Base-by-base conservation (phyloP, 257 asterid species). In the Rehmannia glutinosa region DNA sequence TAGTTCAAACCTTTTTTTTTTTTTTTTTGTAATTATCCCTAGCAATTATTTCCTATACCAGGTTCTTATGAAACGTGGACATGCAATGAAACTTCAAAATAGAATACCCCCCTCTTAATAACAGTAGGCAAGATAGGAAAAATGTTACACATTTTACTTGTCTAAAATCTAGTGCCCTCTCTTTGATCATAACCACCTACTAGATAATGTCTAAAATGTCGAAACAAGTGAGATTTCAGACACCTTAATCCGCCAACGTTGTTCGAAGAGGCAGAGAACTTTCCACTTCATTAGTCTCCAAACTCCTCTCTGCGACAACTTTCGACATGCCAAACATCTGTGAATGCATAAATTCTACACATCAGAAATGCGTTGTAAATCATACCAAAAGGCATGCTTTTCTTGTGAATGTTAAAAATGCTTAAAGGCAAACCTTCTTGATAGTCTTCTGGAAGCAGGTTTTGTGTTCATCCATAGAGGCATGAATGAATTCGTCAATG, bases 291-390 rank as follows among this genome's bases (percentile, higher is more conserved):
- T 78, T 61, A 13, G 69, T 52, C 70, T 80, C 82, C 0, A 80
- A 75, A 69, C 54, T 79, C 82, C 86, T 80, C 60, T 82, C 84
- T 10, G 86, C 83, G 56, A 90, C 93, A 23, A 69, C 78, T 56
- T 87, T 90, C 42, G 95, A 87, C 93, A 90, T 87, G 72, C 91
- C 71, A 73, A 90, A 87, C 95, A 90, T 85, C 95, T 90, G 83
- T 58, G 19, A 76, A 43, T 30, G 20, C 60, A 62, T 49, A 3
- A 69, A 56, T 20, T 3, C 45, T 42, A 61, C 1, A 51, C 17
- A 70, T 55, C 27, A 66, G 63, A 13, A 65, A 53, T 12, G 25
- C 3, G 6, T 28, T 16, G 8, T 16, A n/a, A n/a, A n/a, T n/a
- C n/a, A n/a, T n/a, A n/a, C n/a, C n/a, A n/a, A n/a, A n/a, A n/a